Conservation (phyloP, 306 rosid species). For the Trifolium fragiferum region DNA sequence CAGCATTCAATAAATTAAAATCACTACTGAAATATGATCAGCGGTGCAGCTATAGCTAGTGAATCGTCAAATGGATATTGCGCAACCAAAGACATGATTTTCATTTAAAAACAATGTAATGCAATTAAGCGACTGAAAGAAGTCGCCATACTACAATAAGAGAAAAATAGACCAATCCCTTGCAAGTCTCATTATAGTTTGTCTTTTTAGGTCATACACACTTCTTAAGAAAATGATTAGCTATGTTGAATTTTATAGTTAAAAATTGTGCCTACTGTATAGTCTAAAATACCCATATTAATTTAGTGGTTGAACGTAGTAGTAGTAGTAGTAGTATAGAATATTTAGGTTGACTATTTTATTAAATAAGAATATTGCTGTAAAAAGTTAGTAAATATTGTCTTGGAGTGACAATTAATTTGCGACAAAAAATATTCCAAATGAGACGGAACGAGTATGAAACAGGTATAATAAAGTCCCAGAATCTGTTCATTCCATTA, state of each 20-base stretch:
- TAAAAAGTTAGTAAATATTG: too few species aligned
- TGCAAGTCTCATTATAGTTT: neutral
- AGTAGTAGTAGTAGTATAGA: neutral
- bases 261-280: too few species aligned
- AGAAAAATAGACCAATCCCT: conserved; percentile 20
- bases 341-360: neutral
- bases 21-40: conserved; percentile 25
- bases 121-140: neutral
- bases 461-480: conserved; percentile 22
- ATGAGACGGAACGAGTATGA: neutral
- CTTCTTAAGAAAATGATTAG: neutral
- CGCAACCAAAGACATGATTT: conserved; percentile 1
- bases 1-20: conserved; percentile 23
- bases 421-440: neutral
- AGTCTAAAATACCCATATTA: neutral
- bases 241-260: neutral
- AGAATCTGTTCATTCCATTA: conserved; percentile 35
- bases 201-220: neutral
- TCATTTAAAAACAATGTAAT: conserved; percentile 27
- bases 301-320: neutral
- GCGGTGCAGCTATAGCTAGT: conserved; percentile 35
- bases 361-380: neutral
- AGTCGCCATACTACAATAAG: neutral
- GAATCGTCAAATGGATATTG: conserved; percentile 23
- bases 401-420: neutral